Evolutionary conservation across 1,139 yeast species (phyloP).

Genomic region (Meyerozyma carpophila): DNA sequence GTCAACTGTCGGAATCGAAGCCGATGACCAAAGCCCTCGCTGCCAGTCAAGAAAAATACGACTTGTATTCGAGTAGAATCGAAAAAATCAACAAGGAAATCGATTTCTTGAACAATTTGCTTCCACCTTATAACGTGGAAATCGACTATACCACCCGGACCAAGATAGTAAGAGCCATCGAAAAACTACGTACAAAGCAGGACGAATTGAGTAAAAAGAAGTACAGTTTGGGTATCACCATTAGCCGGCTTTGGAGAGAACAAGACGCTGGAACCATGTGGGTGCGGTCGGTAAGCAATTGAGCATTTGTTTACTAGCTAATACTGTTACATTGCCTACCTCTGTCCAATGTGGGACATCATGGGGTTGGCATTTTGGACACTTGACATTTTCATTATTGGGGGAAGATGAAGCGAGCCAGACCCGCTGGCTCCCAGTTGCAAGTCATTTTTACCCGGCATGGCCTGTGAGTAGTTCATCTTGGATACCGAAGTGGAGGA

Average conservation of each 20-base stretch:
- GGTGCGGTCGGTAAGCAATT: conserved; percentile 29
- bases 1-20: conserved; percentile 1
- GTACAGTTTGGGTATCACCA: conserved; percentile 38
- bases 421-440: not conserved
- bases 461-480: not conserved
- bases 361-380: not conserved
- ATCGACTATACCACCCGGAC: conserved; percentile 39
- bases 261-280: conserved; percentile 41
- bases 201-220: conserved; percentile 42
- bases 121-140: conserved; percentile 45
- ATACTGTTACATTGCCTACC: not conserved
- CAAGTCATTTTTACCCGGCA: not conserved
- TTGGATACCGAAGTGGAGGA: not conserved
- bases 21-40: conserved; percentile 8
- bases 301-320: not conserved
- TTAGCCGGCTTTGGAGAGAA: conserved; percentile 42
- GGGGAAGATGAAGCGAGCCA: not conserved
- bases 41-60: conserved; percentile 32
- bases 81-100: conserved; percentile 39
- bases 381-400: not conserved
- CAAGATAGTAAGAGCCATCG: conserved; percentile 40
- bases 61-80: conserved; percentile 27
- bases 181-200: conserved; percentile 33
- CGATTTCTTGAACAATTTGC: conserved; percentile 30
- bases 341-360: not conserved